phyloP scores from a whole-genome alignment of 1,284 basidiomycete genomes.

The Ustilago sp. region DNA sequence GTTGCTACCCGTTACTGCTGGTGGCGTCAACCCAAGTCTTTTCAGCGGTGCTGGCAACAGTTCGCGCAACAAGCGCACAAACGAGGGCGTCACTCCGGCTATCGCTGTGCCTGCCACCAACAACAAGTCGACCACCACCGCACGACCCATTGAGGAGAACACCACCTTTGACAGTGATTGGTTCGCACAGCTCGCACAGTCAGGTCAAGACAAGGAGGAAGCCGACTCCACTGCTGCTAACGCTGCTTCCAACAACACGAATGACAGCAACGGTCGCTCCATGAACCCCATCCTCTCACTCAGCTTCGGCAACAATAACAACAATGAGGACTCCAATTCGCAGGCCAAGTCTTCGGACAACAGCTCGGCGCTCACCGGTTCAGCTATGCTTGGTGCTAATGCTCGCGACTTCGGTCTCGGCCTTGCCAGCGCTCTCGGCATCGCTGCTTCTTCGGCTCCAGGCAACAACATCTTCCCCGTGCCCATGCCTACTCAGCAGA shows the following conservation, averaged over 20 bases:
- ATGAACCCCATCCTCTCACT: slow-evolving; percentile 50
- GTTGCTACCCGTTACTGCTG: slow-evolving; percentile 28
- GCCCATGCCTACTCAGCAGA: slow-evolving; percentile 61
- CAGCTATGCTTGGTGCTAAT: slow-evolving; percentile 55
- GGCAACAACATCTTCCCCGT: slow-evolving; percentile 53
- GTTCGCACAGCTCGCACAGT: slow-evolving; percentile 55
- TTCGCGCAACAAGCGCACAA: slow-evolving; percentile 9
- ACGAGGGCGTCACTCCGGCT: slow-evolving; percentile 17
- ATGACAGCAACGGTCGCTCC: slow-evolving; percentile 11
- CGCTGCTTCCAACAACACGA: not conserved
- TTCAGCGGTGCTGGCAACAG: slow-evolving; percentile 26
- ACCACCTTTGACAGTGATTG: slow-evolving; percentile 51
- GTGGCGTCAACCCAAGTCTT: slow-evolving; percentile 44
- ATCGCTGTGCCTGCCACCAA: slow-evolving; percentile 21
- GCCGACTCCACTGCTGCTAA: slow-evolving; percentile 12
- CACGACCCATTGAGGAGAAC: slow-evolving; percentile 38
- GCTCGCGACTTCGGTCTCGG: slow-evolving; percentile 46
- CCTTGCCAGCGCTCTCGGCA: slow-evolving; percentile 33
- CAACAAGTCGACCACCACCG: slow-evolving; percentile 40
- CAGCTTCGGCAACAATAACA: slow-evolving; percentile 24
- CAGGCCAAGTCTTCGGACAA: slow-evolving; percentile 19
- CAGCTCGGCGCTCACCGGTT: slow-evolving; percentile 30
- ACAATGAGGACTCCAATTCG: slow-evolving; percentile 20
- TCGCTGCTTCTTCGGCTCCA: slow-evolving; percentile 28
- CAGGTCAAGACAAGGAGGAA: slow-evolving; percentile 49